A percentile compares a stretch with the other conserved stretches of the same genome.
Conservation (phyloP, 192 early-diverging fungal species). For the Coemansia sp. region DNA sequence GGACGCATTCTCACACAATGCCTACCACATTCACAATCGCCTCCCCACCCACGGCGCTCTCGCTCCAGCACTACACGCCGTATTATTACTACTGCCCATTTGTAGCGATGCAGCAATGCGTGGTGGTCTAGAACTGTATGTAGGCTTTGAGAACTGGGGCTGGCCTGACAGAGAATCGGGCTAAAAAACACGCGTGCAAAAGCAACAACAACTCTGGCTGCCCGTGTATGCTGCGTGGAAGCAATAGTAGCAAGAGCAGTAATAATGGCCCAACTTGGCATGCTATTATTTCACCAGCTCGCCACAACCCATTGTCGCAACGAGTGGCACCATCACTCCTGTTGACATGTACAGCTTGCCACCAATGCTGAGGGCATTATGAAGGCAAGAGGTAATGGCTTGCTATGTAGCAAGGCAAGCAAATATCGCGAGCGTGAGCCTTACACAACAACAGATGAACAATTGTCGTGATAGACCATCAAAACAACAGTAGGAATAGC, state of each 20-base stretch:
- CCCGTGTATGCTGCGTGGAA: neutral
- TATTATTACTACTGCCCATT: neutral
- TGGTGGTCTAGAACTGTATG: neutral
- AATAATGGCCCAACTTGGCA: neutral
- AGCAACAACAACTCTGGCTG: neutral
- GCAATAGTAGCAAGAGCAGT: neutral
- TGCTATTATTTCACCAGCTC: neutral
- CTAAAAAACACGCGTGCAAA: neutral
- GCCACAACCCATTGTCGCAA: neutral
- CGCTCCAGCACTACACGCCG: neutral
- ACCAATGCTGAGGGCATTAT: neutral
- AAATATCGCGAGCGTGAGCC: neutral
- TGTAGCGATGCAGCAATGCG: neutral
- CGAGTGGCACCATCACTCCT: neutral
- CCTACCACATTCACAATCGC: constrained; percentile 2
- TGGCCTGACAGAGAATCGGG: neutral
- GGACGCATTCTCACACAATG: neutral
- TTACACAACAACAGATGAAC: neutral
- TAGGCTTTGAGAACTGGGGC: neutral
- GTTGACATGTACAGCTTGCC: neutral
- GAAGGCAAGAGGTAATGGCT: neutral
- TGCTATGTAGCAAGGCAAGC: neutral
- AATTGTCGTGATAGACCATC: neutral
- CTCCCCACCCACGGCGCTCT: neutral
- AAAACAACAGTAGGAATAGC: constrained; percentile 1